Evolutionary conservation across 176 grass and related monocot species (phyloP), one percentile per base, ranked within the genome.

Genomic region (Oryza officinalis): DNA sequence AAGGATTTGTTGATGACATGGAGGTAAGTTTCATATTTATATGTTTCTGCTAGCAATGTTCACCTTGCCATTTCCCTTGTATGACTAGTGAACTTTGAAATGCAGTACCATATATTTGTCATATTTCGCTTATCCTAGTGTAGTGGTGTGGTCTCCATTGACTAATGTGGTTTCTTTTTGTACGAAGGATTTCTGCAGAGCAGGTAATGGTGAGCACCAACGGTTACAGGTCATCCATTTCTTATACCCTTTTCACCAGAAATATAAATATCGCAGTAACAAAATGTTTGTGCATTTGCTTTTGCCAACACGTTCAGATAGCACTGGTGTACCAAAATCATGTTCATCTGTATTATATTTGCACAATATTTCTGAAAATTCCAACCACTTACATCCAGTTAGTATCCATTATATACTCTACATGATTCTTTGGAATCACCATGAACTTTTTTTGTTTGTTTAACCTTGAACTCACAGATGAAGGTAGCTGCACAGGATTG

Each of bases 1-100:
- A 90, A 85, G 93, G 96, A 69, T 98, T 98, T 90, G 67, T 92
- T 22, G 84, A 98, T 37, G 93, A 93, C 50, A 88, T 98, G 59
- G 91, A 98, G 74, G 96, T 98, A 80, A 83, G 78, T 81, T 80
- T 15, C 33, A 25, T 79, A 17, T 86, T 9, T 41, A 28, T 52
- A 67, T 83, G 66, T 88, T 92, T 57, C 3, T 30, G 20, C 32
- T 65, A 69, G 27, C 71, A 25, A 78, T 44, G 63, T 68, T 75
- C 65, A 13, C 18, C 20, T 80, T 75, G 2, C 63, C 45, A 2
- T 37, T 32, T 80, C 27, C 46, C 54, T 79, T 77, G 27, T 79
- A 82, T 60, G 72, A 68, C 35, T 23, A 27, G 25, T 37, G 18
- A 60, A 57, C 27, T 60, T 75, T 78, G 60, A 18, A 50, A 65